phyloP scores from a whole-genome alignment of 148 eudicot genomes.

The Limonium bicolor region DNA sequence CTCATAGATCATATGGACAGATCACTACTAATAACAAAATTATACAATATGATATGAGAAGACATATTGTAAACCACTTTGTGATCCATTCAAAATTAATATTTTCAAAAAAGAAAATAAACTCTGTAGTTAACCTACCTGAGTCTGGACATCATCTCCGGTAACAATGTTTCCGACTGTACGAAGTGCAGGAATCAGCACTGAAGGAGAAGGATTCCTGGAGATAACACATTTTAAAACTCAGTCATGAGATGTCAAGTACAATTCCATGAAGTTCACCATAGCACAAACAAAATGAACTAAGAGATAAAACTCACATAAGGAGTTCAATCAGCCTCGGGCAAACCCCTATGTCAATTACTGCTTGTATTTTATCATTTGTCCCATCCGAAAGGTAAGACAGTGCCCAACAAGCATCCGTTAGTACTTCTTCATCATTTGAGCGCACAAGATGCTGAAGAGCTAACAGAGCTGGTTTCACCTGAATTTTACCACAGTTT shows the following conservation, averaged over 20 bases:
- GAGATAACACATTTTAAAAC: neutral
- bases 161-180: conserved; percentile 40
- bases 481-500: too few relatives aligned
- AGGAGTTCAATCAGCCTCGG: conserved; percentile 40
- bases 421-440: conserved; percentile 47
- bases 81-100: too few relatives aligned
- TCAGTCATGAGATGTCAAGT: neutral
- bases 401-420: conserved; percentile 63
- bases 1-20: too few relatives aligned
- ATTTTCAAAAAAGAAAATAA: neutral
- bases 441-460: conserved; percentile 41
- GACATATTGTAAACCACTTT: too few relatives aligned
- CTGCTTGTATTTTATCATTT: conserved; percentile 60
- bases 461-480: conserved; percentile 43
- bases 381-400: conserved; percentile 66
- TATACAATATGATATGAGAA: too few relatives aligned
- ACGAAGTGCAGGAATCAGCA: conserved; percentile 37
- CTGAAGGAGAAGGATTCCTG: conserved; percentile 34
- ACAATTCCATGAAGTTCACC: too few relatives aligned
- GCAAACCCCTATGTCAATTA: conserved; percentile 48
- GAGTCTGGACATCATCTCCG: conserved; percentile 31
- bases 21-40: too few relatives aligned
- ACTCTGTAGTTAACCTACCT: conserved; percentile 11
- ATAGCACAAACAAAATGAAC: neutral
- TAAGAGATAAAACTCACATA: conserved; percentile 20